phyloP scores from a whole-genome alignment of 1,284 basidiomycete genomes.

The Boletus mariae region DNA sequence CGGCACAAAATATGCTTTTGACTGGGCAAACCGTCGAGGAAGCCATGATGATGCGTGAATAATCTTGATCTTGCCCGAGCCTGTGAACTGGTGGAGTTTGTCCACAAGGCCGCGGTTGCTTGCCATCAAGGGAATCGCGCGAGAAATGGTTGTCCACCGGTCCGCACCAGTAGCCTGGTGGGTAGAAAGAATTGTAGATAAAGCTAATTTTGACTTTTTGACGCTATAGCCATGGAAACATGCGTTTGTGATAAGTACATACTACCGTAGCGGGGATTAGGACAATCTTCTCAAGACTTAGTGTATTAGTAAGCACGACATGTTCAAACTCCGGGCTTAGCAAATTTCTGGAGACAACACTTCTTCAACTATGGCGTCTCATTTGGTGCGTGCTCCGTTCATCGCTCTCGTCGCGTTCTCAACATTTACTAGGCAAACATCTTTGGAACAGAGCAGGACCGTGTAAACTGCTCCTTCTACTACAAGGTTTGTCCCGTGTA shows the following conservation, averaged over 20 bases:
- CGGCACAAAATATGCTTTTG: neutral
- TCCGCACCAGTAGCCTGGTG: neutral
- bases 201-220: constrained; percentile 12
- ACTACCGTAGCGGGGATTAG: too few species aligned
- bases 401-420: neutral
- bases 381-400: constrained; percentile 44
- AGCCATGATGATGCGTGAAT: neutral
- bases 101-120: neutral
- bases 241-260: neutral
- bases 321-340: constrained; percentile 19
- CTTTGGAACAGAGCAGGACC: constrained; percentile 87
- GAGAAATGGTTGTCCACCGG: neutral
- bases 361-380: constrained; percentile 50
- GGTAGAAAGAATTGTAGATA: neutral
- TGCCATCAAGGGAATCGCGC: neutral
- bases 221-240: constrained; percentile 2
- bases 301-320: neutral
- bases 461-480: constrained; percentile 94
- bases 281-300: too few species aligned
- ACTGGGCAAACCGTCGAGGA: neutral
- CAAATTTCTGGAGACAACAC: constrained; percentile 9
- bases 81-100: neutral
- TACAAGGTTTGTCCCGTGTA: constrained; percentile 64
- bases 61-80: neutral
- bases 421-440: constrained; percentile 65